Evolutionary conservation across 2,329 filamentous ascomycete species (phyloP).

Genomic region (Fusarium nisikadoi): DNA sequence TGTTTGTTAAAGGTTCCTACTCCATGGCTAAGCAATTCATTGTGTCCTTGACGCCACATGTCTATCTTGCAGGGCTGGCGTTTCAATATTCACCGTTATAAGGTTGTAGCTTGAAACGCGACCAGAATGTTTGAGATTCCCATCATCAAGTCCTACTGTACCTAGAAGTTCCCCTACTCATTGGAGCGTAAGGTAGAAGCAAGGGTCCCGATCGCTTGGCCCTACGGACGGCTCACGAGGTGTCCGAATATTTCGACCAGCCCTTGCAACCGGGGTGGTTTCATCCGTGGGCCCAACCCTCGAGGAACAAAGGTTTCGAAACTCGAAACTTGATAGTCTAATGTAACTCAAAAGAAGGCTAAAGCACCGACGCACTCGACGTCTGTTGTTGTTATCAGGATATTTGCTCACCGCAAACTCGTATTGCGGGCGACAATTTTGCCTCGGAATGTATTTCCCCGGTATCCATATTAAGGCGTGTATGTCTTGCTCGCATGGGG

Average conservation of each 20-base stretch:
- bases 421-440: constrained; percentile 10
- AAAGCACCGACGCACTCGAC: constrained; percentile 12
- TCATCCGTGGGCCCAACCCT: constrained; percentile 5
- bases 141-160: constrained; percentile 8
- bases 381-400: background rate
- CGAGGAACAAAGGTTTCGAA: constrained; percentile 28
- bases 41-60: background rate
- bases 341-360: constrained; percentile 17
- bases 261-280: constrained; percentile 32
- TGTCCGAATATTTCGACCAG: constrained; percentile 23
- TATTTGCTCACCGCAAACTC: constrained; percentile 15
- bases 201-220: constrained; percentile 36
- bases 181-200: constrained; percentile 2
- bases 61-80: constrained; percentile 12
- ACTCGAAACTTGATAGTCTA: constrained; percentile 24
- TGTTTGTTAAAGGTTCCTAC: background rate
- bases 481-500: constrained; percentile 37
- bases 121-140: constrained; percentile 32
- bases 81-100: constrained; percentile 36
- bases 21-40: constrained; percentile 6
- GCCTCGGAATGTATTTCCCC: constrained; percentile 37
- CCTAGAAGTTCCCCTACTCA: constrained; percentile 15
- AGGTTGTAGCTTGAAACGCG: constrained; percentile 28
- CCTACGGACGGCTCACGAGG: constrained; percentile 25
- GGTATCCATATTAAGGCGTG: constrained; percentile 30